Base-by-base conservation (phyloP, 2,329 filamentous ascomycete species). In the Acrodontium crateriforme region DNA sequence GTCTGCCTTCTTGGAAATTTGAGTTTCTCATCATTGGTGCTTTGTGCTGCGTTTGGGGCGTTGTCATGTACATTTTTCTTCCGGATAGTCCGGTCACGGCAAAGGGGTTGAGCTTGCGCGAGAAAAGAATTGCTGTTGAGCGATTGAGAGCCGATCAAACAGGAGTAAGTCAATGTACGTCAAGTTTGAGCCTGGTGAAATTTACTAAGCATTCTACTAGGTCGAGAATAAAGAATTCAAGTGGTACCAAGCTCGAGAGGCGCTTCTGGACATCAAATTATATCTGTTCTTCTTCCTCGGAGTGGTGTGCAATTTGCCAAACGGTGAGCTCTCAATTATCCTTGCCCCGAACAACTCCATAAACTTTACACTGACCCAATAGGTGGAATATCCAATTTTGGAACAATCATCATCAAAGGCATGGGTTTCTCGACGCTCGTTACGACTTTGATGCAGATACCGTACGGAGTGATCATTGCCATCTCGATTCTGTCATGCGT, bases 11-110 rank as follows among this genome's bases (percentile, higher is more conserved):
- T 0, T 79, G 74, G 44, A 70, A 69, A 42, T 78, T 74, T 37
- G 72, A 78, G 30, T 79, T 79, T 44, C 51, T 80, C 10, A 64
- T 79, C n/a, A 71, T 59, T 3, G 58, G 59, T 3, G 45, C 67
- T 1, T 56, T 76, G 8, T 76, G 70, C 32, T 58, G 66, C 10
- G 32, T 58, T 9, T 78, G 72, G 64, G 74, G 68, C 2, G 59
- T 75, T 6, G 51, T 70, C 8, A 66, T 76, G 44, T 40, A 34
- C 27, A 38, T 49, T 12, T 41, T 46, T 38, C 25, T 48, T 4
- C 45, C 45, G 1, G 44, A 48, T 66, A 62, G 32, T 0, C 71
- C 69, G 0, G 57, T 67, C 12, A 69, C 63, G 1, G 64, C 66
- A 9, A 59, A 59, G 19, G 63, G 65, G 4, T 58, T 74, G 26